These are phyloP conservation scores for Camptophora hylomeconis DNA, from an alignment of 2,329 filamentous ascomycete genomes.

Conservation along the genomic window DNA sequence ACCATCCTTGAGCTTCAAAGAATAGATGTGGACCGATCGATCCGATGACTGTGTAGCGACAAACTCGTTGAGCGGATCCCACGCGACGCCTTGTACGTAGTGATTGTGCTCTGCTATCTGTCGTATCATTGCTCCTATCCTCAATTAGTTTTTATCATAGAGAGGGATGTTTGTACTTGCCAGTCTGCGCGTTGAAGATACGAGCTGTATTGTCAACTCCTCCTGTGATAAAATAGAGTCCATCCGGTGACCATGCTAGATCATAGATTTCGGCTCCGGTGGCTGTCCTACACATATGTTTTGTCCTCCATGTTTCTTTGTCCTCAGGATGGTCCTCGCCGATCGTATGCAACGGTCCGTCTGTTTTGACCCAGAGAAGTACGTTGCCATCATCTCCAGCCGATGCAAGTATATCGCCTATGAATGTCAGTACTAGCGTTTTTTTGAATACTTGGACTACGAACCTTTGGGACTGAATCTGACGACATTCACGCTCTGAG, in stretches of 20 bases:
- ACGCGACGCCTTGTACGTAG: conserved; percentile 95
- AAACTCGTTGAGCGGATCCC: conserved; percentile 97
- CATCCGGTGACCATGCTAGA: conserved; percentile 96
- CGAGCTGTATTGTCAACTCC: conserved; percentile 98
- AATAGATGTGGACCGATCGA: conserved; percentile 95
- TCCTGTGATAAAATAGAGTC: conserved; percentile 87
- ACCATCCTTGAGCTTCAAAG: conserved; percentile 87
- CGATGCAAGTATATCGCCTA: conserved; percentile 85
- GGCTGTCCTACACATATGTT: conserved; percentile 92
- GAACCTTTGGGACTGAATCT: conserved; percentile 87
- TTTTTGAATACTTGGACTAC: conserved; percentile 13
- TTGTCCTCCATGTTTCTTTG: conserved; percentile 92
- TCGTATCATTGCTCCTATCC: conserved; percentile 46
- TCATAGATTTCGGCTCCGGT: conserved; percentile 90
- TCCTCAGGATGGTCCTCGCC: conserved; percentile 81
- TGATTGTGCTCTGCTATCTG: conserved; percentile 97
- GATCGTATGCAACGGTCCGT: conserved; percentile 51
- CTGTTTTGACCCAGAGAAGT: conserved; percentile 86
- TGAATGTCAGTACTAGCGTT: conserved; percentile 17
- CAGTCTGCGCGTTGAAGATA: conserved; percentile 89
- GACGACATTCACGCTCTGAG: conserved; percentile 95
- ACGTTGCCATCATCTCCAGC: conserved; percentile 97
- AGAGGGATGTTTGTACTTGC: conserved; percentile 34
- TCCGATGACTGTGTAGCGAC: conserved; percentile 97
- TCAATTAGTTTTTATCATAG: not conserved